Conservation (phyloP, 768 basidiomycete genomes). For the Phlebiopsis gigantea region DNA sequence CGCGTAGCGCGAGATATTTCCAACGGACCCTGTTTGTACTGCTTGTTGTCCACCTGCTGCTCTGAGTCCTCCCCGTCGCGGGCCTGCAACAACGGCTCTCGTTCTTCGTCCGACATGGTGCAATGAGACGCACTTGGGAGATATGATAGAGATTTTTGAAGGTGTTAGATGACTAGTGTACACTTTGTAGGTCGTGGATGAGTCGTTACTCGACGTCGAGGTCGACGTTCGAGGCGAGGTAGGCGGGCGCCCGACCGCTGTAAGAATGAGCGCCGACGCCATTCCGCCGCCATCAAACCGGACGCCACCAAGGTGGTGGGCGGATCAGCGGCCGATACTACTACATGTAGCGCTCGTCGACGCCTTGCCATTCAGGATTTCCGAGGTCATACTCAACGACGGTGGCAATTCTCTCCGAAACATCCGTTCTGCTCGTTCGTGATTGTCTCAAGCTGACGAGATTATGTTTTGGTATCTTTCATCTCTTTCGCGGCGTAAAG, state of each 20-base stretch:
- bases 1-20: slow-evolving; percentile 59
- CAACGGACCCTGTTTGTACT: slow-evolving; percentile 39
- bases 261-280: not conserved
- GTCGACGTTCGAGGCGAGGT: not conserved
- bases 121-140: not conserved
- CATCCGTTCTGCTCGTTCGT: too few species aligned
- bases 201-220: not conserved
- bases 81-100: not conserved
- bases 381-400: too few species aligned
- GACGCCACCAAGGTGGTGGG: not conserved
- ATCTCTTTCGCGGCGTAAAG: too few species aligned
- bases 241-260: not conserved
- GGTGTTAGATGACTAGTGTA: not conserved
- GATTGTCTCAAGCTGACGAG: too few species aligned
- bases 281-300: not conserved
- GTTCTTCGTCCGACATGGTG: not conserved
- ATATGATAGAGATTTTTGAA: not conserved
- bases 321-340: too few species aligned
- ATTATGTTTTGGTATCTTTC: too few species aligned
- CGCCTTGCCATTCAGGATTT: too few species aligned
- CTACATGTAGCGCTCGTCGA: too few species aligned
- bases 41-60: not conserved
- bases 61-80: not conserved
- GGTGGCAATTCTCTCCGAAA: too few species aligned
- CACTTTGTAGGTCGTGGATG: not conserved